A percentile compares a stretch with the other conserved stretches of the same genome.
phyloP scores from a whole-genome alignment of 148 eudicot genomes.

The Vaccinium macrocarpon region DNA sequence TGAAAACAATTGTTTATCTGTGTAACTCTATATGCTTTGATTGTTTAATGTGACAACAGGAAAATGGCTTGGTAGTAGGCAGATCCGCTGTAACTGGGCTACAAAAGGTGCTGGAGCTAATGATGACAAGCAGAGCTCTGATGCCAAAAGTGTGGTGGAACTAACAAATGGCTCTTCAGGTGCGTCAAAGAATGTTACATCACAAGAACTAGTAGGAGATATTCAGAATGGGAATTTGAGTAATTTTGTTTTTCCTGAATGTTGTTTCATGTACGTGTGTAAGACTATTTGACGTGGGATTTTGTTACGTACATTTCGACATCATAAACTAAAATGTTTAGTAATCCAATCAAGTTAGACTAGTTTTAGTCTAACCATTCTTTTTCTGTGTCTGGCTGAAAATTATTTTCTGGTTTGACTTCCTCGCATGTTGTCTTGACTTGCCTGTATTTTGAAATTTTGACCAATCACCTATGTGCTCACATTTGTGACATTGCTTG shows the following conservation, averaged over 20 bases:
- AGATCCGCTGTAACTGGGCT: conserved; percentile 99
- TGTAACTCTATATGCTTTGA: neutral
- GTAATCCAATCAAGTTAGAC: neutral
- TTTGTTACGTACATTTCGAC: neutral
- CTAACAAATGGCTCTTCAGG: conserved; percentile 91
- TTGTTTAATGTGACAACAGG: conserved; percentile 36
- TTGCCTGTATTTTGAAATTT: neutral
- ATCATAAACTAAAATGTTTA: neutral
- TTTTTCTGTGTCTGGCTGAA: neutral
- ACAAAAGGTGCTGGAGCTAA: conserved; percentile 81
- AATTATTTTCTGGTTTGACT: neutral
- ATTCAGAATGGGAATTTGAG: neutral
- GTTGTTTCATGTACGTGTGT: neutral
- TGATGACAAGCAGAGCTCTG: conserved; percentile 80
- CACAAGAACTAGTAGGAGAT: neutral
- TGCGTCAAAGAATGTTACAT: conserved; percentile 22
- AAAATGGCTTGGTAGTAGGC: conserved; percentile 97
- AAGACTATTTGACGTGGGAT: neutral
- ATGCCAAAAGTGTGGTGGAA: conserved; percentile 84
- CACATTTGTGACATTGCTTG: neutral
- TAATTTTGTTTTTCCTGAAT: neutral
- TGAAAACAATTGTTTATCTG: neutral
- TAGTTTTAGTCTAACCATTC: neutral
- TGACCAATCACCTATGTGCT: neutral
- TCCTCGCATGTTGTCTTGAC: neutral